Evolutionary conservation across 768 basidiomycete genomes (phyloP), one percentile per base, ranked within the genome.

Genomic region (Termitomyces sp.): DNA sequence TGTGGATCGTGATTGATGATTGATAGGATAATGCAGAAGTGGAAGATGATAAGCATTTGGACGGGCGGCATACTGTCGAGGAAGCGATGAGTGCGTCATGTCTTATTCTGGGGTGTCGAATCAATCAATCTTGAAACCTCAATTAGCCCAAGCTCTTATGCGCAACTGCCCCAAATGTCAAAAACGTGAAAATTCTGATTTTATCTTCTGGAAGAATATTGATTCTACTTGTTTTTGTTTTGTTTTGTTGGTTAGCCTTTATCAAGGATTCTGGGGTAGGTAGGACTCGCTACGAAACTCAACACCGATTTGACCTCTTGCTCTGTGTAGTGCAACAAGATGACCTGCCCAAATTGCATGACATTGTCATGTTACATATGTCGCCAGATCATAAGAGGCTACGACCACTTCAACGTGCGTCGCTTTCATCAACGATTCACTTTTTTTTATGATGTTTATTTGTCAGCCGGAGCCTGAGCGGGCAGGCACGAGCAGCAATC

Each of bases 291-390:
- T 21, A 9, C 15, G 12, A 5, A 24, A 2, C 19, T 47, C 58
- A n/a, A 41, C 1, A 15, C 28, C 34, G 22, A 54, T 30, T 51
- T 19, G 47, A 28, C 41, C n/a, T 53, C 35, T 62, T 34, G 56
- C 54, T 51, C 28, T 41, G 42, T 60, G 40, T 60, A 91, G 86
- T 96, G 94, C 72, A 96, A 96, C 79, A 96, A 96, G 68, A 95
- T 97, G 85, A 78, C 74, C 0, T 92, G 90, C 62, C 81, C 85
- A 1, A 71, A 85, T 56, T 96, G 94, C 64, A 58, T 45, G 1
- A 84, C 90, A 0, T 35, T 89, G 40, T 92, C 87, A 0, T 97
- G 94, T 68, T 95, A 97, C 64, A 73, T 92, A 24, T 96, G 94
- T 65, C 79, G 90, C 28, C 61, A 88, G 63, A 62, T 85, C 34